These are phyloP conservation scores for Tagetes erecta DNA, from an alignment of 129 eudicot species.

Conservation along the genomic window DNA sequence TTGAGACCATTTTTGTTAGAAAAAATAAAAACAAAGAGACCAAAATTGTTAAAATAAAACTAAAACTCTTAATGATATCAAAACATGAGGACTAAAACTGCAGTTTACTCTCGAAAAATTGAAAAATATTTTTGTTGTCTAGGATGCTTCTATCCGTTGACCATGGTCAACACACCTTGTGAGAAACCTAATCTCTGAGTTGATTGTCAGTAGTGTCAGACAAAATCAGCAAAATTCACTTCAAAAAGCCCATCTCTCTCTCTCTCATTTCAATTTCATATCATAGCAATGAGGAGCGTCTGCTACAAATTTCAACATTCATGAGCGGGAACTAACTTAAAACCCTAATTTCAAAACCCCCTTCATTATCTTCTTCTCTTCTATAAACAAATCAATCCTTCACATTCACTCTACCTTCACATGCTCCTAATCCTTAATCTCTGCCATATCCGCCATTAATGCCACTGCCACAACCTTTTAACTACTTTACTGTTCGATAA, in stretches of 20 bases:
- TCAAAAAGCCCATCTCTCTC: not conserved
- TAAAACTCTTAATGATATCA: too few species aligned
- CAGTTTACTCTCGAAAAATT: too few species aligned
- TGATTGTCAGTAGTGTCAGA: slow-evolving; percentile 3
- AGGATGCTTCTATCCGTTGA: slow-evolving; percentile 14
- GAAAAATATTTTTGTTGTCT: not conserved
- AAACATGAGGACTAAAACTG: too few species aligned
- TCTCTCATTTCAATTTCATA: too few species aligned
- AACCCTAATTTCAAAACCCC: slow-evolving; percentile 21
- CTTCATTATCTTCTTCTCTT: not conserved
- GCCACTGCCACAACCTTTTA: slow-evolving; percentile 7
- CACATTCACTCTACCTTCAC: slow-evolving; percentile 32
- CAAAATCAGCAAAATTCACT: slow-evolving; percentile 13
- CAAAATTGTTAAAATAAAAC: too few species aligned
- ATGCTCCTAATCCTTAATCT: slow-evolving; percentile 26
- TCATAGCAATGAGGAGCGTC: slow-evolving; percentile 18
- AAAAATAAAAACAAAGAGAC: too few species aligned
- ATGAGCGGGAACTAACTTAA: slow-evolving; percentile 27
- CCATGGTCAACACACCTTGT: slow-evolving; percentile 24
- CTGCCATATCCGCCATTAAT: slow-evolving; percentile 27
- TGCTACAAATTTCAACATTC: slow-evolving; percentile 9
- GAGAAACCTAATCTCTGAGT: slow-evolving; percentile 24
- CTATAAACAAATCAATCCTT: not conserved
- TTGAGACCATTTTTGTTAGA: too few species aligned
- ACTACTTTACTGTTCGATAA: slow-evolving; percentile 11